These are phyloP conservation scores for Actinomortierella ambigua DNA, from an alignment of 371 early-diverging fungal species.

Conservation along the genomic window DNA sequence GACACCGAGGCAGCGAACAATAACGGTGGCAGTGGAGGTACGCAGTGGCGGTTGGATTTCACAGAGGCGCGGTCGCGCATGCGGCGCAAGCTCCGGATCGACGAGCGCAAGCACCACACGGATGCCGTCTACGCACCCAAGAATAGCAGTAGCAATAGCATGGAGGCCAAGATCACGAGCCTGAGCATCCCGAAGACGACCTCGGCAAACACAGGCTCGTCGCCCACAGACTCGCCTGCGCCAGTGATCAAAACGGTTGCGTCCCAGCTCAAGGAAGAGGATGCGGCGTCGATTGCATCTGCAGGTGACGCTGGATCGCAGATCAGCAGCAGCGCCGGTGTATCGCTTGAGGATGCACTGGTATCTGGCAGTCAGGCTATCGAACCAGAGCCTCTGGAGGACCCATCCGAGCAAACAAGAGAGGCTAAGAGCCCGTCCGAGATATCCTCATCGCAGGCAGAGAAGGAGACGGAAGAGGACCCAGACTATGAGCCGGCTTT, in stretches of 20 bases:
- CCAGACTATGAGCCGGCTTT: slow-evolving; percentile 60
- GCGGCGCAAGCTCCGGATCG: slow-evolving; percentile 37
- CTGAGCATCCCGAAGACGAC: slow-evolving; percentile 39
- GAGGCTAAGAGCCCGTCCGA: neutral
- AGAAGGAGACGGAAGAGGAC: slow-evolving; percentile 42
- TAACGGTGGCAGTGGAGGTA: slow-evolving; percentile 13
- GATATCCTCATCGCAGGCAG: neutral
- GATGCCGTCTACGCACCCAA: slow-evolving; percentile 39
- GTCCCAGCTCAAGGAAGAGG: slow-evolving; percentile 33
- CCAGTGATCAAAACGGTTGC: slow-evolving; percentile 20
- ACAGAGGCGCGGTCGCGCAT: slow-evolving; percentile 62
- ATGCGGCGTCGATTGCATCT: slow-evolving; percentile 30
- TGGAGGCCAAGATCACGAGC: slow-evolving; percentile 37
- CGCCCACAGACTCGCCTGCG: slow-evolving; percentile 10
- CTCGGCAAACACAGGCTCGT: slow-evolving; percentile 15
- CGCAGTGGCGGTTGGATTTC: slow-evolving; percentile 75
- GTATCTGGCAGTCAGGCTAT: slow-evolving; percentile 7
- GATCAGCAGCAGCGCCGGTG: slow-evolving; percentile 4
- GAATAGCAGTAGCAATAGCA: slow-evolving; percentile 25
- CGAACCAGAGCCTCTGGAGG: too few species aligned
- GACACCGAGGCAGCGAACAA: slow-evolving; percentile 12
- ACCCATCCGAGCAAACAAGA: neutral
- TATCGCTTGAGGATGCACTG: slow-evolving; percentile 13
- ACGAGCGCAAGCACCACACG: slow-evolving; percentile 26
- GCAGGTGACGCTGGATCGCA: slow-evolving; percentile 12